Evolutionary conservation across 768 basidiomycete genomes (phyloP).

Genomic region (Suillus brevipes): DNA sequence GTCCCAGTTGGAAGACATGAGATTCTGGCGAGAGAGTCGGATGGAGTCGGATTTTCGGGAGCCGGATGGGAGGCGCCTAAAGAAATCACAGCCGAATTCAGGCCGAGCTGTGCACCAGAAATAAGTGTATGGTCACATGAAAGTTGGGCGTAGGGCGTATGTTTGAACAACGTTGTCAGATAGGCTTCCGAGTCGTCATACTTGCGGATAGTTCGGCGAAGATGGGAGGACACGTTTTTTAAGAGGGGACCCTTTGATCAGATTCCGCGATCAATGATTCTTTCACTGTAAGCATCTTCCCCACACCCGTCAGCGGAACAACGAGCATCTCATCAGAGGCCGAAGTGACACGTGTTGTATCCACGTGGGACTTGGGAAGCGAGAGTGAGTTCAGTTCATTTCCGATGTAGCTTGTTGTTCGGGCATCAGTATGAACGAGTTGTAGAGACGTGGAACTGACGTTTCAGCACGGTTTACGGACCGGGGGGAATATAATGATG

Average conservation of each 20-base stretch:
- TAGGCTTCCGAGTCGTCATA: neutral
- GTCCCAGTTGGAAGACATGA: conserved; percentile 1
- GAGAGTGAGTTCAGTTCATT: too few relatives aligned
- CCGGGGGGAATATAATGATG: conserved; percentile 19
- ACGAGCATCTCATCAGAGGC: conserved; percentile 22
- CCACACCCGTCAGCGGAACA: conserved; percentile 22
- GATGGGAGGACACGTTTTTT: conserved; percentile 9
- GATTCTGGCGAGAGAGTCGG: too few relatives aligned
- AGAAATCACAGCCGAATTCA: neutral
- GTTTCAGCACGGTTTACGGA: conserved; percentile 18
- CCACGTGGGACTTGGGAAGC: conserved; percentile 12
- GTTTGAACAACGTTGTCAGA: neutral
- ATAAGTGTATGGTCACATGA: conserved; percentile 4
- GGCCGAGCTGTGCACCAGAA: neutral
- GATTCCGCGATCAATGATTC: conserved; percentile 20
- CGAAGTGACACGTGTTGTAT: conserved; percentile 20
- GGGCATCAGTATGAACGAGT: conserved; percentile 10
- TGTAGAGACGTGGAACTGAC: conserved; percentile 6
- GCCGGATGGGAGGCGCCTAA: neutral
- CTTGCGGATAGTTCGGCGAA: conserved; percentile 14
- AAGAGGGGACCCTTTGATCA: conserved; percentile 13
- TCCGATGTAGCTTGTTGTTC: conserved; percentile 1
- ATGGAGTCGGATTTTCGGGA: neutral
- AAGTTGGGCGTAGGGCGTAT: neutral
- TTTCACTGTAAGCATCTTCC: conserved; percentile 4